These are phyloP conservation scores for Irpex sp. DNA, from an alignment of 1,284 basidiomycete species.

Conservation along the genomic window DNA sequence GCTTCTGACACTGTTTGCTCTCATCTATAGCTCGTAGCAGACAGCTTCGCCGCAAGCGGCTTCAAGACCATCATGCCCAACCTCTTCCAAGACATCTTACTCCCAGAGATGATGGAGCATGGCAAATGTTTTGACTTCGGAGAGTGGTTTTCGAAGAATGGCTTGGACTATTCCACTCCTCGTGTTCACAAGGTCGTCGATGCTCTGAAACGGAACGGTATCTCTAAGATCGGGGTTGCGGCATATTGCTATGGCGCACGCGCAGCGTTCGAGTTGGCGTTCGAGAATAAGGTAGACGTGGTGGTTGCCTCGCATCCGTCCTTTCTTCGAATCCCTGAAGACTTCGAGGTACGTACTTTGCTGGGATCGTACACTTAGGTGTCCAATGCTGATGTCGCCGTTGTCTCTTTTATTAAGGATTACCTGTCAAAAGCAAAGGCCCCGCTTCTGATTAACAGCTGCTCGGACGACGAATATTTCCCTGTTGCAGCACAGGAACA, in stretches of 20 bases:
- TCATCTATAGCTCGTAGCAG: constrained; percentile 33
- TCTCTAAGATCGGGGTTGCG: constrained; percentile 51
- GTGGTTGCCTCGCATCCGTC: constrained; percentile 64
- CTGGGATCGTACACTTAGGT: neutral
- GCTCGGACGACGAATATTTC: constrained; percentile 48
- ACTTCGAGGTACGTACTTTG: constrained; percentile 45
- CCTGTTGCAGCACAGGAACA: constrained; percentile 39
- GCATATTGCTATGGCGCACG: constrained; percentile 69
- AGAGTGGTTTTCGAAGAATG: constrained; percentile 27
- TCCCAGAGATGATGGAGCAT: constrained; percentile 35
- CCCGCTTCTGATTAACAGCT: constrained; percentile 60
- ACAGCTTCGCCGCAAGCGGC: constrained; percentile 49
- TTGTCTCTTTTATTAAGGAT: constrained; percentile 31
- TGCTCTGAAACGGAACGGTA: constrained; percentile 50
- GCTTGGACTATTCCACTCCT: constrained; percentile 45
- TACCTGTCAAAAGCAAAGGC: constrained; percentile 40
- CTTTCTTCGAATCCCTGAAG: constrained; percentile 52
- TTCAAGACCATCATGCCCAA: constrained; percentile 58
- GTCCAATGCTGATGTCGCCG: neutral
- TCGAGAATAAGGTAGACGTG: constrained; percentile 50
- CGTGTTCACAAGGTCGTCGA: constrained; percentile 50
- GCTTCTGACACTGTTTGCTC: too few species aligned
- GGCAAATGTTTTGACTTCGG: constrained; percentile 26
- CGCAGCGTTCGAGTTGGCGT: constrained; percentile 55
- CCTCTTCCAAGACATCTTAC: constrained; percentile 41